Evolutionary conservation across 768 basidiomycete genomes (phyloP).

Genomic region (Leucocoprinus sp.): DNA sequence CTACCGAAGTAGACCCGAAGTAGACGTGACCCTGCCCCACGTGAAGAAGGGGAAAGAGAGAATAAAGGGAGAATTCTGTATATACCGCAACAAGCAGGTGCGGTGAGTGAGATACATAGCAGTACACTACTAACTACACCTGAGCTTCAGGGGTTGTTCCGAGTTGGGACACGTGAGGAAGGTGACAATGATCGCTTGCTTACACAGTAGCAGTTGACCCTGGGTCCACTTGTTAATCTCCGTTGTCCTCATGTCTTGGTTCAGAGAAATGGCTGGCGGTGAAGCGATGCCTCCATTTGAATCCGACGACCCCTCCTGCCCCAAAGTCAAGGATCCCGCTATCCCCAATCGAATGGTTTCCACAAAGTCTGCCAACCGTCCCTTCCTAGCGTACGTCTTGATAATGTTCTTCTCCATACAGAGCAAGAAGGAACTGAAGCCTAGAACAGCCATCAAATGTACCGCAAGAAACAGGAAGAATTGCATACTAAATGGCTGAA

Average conservation of each 20-base stretch:
- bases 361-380: constrained; percentile 76
- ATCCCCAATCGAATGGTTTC: constrained; percentile 67
- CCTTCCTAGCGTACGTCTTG: constrained; percentile 62
- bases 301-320: constrained; percentile 32
- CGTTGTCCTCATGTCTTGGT: constrained; percentile 50
- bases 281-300: constrained; percentile 30
- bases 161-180: too few species aligned
- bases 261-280: constrained; percentile 39
- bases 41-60: too few species aligned
- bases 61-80: too few species aligned
- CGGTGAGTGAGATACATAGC: too few species aligned
- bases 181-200: constrained; percentile 1
- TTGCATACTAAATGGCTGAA: constrained; percentile 58
- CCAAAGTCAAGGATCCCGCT: constrained; percentile 52
- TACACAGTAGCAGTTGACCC: not conserved
- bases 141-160: too few species aligned
- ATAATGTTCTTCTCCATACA: not conserved
- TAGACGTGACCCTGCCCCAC: too few species aligned
- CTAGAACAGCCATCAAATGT: constrained; percentile 52
- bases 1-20: too few species aligned
- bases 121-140: too few species aligned
- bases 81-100: too few species aligned
- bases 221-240: constrained; percentile 4
- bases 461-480: constrained; percentile 51
- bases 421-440: constrained; percentile 11